Base-by-base conservation (phyloP, 768 basidiomycete species). In the Mycena amicta region DNA sequence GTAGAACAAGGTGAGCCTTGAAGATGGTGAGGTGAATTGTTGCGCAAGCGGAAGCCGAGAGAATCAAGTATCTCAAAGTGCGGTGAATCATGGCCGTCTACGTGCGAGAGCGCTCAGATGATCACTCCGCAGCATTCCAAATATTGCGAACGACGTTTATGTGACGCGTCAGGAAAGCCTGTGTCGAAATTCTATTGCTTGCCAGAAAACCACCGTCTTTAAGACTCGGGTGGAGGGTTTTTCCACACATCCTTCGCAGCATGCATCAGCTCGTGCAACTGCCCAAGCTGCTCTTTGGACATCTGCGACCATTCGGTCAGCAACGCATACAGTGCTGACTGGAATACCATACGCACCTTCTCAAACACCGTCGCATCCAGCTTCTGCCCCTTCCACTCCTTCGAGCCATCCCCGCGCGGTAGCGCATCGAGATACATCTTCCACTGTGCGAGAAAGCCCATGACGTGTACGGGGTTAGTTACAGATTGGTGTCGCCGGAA, bases 381-480 rank as follows among this genome's bases (percentile, higher is more conserved):
- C 59, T 74, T 88, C 71, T 83, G 87, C 29, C 89, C 90, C 28
- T 67, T 67, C 66, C 90, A 93, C 30, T 65, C 67, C 53, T 74
- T 69, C 2, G 70, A 74, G 31, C 81, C 77, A 4, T 74, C 68
- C 15, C 78, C 81, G 26, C 66, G 73, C 13, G 86, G 86, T 30
- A 90, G 70, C 59, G 83, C 74, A 65, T 96, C 93, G 55, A 98
- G 80, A 72, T 99, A 98, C 57, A 83, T 71, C 72, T 96, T 97
- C 96, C 96, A 99, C 67, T 98, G 92, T 3, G 90, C 89, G 8
- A 98, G 79, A 69, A 99, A 99, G 2, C 93, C 95, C 70, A 98
- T 96, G 60, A 98, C 86, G 70, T 98, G 87, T 6, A 88, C 80
- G 2, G 94, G 92, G 73, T 98, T 98, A 22, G 87, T 87, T 12